phyloP scores from a whole-genome alignment of 2,329 filamentous ascomycete genomes.

The Fusarium sambucinum region DNA sequence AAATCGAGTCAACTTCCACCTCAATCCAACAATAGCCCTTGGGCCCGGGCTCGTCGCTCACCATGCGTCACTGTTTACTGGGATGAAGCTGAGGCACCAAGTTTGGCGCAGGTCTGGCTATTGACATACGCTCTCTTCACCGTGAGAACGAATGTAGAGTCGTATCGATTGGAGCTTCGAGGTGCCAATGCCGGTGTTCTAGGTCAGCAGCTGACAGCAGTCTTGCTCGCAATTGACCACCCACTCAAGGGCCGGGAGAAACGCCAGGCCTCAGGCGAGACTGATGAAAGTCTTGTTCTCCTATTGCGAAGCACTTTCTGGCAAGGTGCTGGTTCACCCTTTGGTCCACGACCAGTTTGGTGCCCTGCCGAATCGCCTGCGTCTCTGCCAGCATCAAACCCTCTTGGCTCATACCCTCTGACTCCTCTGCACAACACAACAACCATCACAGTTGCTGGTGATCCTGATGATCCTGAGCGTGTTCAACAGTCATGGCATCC shows the following conservation, averaged over 20 bases:
- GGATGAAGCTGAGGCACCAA: conserved; percentile 57
- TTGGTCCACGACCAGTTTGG: conserved; percentile 74
- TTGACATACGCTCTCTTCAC: conserved; percentile 66
- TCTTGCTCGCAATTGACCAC: conserved; percentile 64
- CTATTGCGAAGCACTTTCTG: conserved; percentile 71
- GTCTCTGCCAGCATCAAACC: conserved; percentile 52
- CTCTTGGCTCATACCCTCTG: conserved; percentile 61
- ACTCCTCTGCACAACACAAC: conserved; percentile 62
- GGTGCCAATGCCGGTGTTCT: conserved; percentile 55
- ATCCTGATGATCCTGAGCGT: conserved; percentile 56
- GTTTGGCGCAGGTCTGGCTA: conserved; percentile 65
- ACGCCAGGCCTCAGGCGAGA: conserved; percentile 37
- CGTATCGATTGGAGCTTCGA: conserved; percentile 60
- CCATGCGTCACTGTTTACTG: conserved; percentile 61
- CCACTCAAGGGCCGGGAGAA: conserved; percentile 54
- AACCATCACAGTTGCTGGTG: conserved; percentile 55
- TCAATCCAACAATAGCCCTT: conserved; percentile 66
- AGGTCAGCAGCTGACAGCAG: conserved; percentile 58
- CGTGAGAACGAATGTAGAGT: conserved; percentile 61
- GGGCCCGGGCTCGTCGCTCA: conserved; percentile 67
- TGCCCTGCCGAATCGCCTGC: conserved; percentile 60
- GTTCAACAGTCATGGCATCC: conserved; percentile 74
- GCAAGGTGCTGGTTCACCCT: conserved; percentile 76
- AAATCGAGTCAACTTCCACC: conserved; percentile 63
- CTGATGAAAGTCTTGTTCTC: conserved; percentile 54